phyloP scores from a whole-genome alignment of 495 filamentous ascomycete genomes.

The Cairneyella variabilis region DNA sequence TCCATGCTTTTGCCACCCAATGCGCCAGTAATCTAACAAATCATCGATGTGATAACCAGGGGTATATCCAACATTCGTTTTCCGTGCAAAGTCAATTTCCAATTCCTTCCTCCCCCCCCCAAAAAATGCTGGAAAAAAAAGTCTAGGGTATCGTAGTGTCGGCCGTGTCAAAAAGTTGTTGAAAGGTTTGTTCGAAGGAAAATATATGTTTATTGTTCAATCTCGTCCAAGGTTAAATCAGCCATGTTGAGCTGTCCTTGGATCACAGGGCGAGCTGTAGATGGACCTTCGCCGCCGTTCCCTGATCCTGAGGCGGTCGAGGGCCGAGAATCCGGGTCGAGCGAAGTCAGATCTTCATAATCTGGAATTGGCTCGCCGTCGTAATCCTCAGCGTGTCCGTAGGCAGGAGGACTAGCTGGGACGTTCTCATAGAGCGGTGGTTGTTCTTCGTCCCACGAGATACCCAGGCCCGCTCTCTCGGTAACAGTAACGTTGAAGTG shows the following conservation, averaged over 20 bases:
- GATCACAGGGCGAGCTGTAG: neutral
- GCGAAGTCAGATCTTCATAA: conserved; percentile 23
- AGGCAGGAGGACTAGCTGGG: conserved; percentile 79
- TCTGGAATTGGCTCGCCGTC: conserved; percentile 26
- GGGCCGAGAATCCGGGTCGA: conserved; percentile 4
- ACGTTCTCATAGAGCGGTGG: conserved; percentile 95
- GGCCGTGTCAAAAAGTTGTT: too few species aligned
- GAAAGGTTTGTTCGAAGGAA: too few species aligned
- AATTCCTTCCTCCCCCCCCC: neutral
- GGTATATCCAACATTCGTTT: neutral
- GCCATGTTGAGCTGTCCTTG: neutral
- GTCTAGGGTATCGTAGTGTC: too few species aligned
- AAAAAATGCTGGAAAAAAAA: neutral
- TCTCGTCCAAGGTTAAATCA: too few species aligned
- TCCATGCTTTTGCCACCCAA: neutral
- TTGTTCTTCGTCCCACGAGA: conserved; percentile 96
- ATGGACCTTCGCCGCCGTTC: conserved; percentile 14
- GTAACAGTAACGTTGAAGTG: conserved; percentile 81
- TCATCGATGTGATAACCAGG: neutral
- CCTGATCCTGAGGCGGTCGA: neutral
- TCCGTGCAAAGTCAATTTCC: neutral
- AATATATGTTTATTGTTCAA: too few species aligned
- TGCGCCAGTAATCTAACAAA: neutral
- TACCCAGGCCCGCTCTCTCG: conserved; percentile 80
- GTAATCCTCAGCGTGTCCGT: conserved; percentile 34